Conservation (phyloP, 1,139 yeast species). For the Geotrichum aggregatum region DNA sequence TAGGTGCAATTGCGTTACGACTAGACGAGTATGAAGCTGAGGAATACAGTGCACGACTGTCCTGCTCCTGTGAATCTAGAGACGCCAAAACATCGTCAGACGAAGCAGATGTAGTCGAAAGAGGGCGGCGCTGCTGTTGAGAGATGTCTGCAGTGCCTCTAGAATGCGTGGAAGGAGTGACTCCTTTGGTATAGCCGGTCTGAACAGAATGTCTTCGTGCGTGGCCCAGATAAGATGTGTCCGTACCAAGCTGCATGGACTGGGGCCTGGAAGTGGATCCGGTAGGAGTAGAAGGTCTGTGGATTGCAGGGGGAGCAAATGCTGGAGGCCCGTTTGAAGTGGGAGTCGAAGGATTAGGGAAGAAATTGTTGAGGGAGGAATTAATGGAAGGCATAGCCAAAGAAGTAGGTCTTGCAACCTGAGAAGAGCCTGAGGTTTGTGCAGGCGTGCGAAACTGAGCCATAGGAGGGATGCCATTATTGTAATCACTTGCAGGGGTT, state of each 20-base stretch:
- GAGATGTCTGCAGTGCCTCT: slow-evolving; percentile 8
- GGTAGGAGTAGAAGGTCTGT: slow-evolving; percentile 11
- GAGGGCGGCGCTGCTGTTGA: slow-evolving; percentile 14
- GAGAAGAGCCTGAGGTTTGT: neutral
- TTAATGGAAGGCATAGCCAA: slow-evolving; percentile 1
- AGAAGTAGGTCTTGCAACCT: neutral
- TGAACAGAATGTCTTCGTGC: slow-evolving; percentile 33
- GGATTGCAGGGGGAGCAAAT: slow-evolving; percentile 8
- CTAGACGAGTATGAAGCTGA: slow-evolving; percentile 27
- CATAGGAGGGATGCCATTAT: slow-evolving; percentile 3
- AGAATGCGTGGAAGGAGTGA: slow-evolving; percentile 18
- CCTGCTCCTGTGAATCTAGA: neutral
- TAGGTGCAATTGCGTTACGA: slow-evolving; percentile 17
- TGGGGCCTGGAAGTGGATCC: slow-evolving; percentile 8
- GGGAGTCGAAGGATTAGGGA: slow-evolving; percentile 8
- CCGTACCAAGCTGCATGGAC: slow-evolving; percentile 9
- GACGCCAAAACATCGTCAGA: slow-evolving; percentile 21
- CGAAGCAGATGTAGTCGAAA: slow-evolving; percentile 12
- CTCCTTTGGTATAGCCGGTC: slow-evolving; percentile 29
- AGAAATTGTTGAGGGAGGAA: neutral
- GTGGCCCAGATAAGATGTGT: slow-evolving; percentile 22
- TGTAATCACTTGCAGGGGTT: slow-evolving; percentile 15
- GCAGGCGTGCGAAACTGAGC: slow-evolving; percentile 7
- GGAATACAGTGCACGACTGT: slow-evolving; percentile 21
- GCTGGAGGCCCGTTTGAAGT: slow-evolving; percentile 6